A percentile compares a stretch with the other conserved stretches of the same genome.
Conservation (phyloP, 345 rosid species). For the Limnanthes douglasii region DNA sequence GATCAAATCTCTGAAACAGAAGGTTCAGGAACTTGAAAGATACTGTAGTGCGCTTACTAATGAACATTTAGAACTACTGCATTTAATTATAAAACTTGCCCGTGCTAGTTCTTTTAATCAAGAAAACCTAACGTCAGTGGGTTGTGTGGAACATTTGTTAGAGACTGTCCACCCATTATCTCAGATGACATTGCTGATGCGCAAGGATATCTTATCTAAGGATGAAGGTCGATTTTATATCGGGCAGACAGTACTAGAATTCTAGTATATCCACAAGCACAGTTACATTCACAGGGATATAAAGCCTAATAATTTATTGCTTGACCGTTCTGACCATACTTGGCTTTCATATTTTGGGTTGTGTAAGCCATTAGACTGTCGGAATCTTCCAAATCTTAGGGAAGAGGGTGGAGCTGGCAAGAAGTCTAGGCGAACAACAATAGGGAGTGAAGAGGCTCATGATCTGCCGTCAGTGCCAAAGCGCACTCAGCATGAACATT, state of each 20-base stretch:
- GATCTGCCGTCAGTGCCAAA: constrained; percentile 32
- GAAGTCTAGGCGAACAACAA: constrained; percentile 22
- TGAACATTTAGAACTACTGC: no score
- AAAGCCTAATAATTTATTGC: constrained; percentile 59
- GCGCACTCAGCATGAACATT: constrained; percentile 50
- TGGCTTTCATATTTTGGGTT: constrained; percentile 60
- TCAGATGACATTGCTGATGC: constrained; percentile 66
- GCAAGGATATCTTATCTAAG: constrained; percentile 46
- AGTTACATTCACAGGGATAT: constrained; percentile 63
- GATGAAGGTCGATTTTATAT: constrained; percentile 58
- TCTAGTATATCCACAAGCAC: constrained; percentile 59
- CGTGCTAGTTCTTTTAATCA: no score
- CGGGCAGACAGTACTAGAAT: constrained; percentile 50
- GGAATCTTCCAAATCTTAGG: constrained; percentile 29
- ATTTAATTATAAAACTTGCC: no score
- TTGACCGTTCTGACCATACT: constrained; percentile 46
- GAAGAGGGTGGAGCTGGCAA: constrained; percentile 26
- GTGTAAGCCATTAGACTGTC: constrained; percentile 51
- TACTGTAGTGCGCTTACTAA: no score
- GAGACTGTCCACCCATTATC: no score
- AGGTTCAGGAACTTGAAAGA: no score
- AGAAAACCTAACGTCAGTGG: no score
- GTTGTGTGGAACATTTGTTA: no score
- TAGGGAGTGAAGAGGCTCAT: constrained; percentile 26
- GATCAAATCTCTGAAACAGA: no score